Evolutionary conservation across 345 rosid genomes (phyloP).

Genomic region (Dimocarpus longan): DNA sequence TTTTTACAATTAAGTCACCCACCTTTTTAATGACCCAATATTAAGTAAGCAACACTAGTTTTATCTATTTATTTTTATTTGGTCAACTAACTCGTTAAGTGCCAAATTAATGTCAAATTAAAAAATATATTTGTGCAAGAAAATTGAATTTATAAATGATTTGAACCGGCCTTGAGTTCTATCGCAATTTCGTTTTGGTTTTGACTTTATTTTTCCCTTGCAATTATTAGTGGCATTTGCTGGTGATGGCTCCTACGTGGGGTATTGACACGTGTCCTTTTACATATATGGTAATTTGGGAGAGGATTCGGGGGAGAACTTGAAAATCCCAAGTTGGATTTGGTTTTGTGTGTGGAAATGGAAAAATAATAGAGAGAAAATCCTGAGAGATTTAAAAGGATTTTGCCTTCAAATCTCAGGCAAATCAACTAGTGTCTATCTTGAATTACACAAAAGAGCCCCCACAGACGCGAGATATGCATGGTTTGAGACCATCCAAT

Average conservation of each 20-base stretch:
- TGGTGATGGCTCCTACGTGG: neutral
- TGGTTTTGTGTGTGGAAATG: neutral
- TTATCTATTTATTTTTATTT: no score
- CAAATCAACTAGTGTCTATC: conserved; percentile 29
- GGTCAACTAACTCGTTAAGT: neutral
- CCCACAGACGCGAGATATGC: conserved; percentile 44
- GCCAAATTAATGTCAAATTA: neutral
- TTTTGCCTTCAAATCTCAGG: conserved; percentile 39
- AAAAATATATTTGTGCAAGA: no score
- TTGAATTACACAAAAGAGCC: conserved; percentile 25
- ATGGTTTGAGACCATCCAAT: conserved; percentile 17
- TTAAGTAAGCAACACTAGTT: no score
- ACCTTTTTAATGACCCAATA: no score
- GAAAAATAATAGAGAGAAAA: neutral
- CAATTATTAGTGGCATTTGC: no score
- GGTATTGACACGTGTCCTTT: neutral
- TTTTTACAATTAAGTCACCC: neutral
- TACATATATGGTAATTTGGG: neutral
- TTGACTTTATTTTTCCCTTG: no score
- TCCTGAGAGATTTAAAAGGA: neutral
- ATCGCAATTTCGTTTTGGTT: neutral
- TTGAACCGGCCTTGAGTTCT: neutral
- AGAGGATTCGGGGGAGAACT: neutral
- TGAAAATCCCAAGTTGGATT: neutral
- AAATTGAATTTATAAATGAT: no score